Percentiles rank a stretch among this genome's conserved stretches.
phyloP scores from a whole-genome alignment of 192 early-diverging fungal species.

The Kappamyces sp. region DNA sequence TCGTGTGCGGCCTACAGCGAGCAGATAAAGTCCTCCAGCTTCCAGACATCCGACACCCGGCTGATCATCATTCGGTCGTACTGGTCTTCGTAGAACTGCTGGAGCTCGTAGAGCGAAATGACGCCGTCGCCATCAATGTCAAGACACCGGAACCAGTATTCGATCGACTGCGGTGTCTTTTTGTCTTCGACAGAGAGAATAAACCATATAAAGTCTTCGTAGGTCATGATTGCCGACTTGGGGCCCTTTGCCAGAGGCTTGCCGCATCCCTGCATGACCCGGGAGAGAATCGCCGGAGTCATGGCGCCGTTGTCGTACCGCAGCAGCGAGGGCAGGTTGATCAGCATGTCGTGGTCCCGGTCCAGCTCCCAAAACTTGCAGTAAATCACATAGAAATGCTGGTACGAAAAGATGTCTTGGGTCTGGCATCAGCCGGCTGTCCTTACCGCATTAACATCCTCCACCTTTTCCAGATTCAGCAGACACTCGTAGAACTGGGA shows the following conservation, averaged over 20 bases:
- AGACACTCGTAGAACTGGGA: conserved; percentile 58
- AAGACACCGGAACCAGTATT: conserved; percentile 91
- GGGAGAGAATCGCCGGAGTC: conserved; percentile 59
- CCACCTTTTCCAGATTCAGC: conserved; percentile 55
- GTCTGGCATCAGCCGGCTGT: conserved; percentile 28
- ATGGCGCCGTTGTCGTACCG: conserved; percentile 70
- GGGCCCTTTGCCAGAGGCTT: conserved; percentile 31
- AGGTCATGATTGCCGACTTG: conserved; percentile 50
- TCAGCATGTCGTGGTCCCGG: conserved; percentile 76
- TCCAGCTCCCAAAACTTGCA: conserved; percentile 97
- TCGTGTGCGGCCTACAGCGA: conserved; percentile 28
- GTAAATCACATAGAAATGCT: conserved; percentile 96
- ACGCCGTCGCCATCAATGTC: conserved; percentile 87
- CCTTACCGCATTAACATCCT: conserved; percentile 66
- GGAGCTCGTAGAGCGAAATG: conserved; percentile 77
- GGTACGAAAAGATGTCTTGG: conserved; percentile 88
- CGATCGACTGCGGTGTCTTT: conserved; percentile 51
- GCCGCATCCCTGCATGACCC: conserved; percentile 68
- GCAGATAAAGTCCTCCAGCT: conserved; percentile 52
- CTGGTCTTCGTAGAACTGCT: conserved; percentile 84
- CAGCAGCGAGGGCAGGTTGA: conserved; percentile 61
- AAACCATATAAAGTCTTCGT: conserved; percentile 83
- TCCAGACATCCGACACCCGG: conserved; percentile 46
- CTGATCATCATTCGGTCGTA: conserved; percentile 18
- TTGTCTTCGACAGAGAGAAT: conserved; percentile 79